Evolutionary conservation across 164 flowering plant genomes (phyloP).

Genomic region (Saururus chinensis): DNA sequence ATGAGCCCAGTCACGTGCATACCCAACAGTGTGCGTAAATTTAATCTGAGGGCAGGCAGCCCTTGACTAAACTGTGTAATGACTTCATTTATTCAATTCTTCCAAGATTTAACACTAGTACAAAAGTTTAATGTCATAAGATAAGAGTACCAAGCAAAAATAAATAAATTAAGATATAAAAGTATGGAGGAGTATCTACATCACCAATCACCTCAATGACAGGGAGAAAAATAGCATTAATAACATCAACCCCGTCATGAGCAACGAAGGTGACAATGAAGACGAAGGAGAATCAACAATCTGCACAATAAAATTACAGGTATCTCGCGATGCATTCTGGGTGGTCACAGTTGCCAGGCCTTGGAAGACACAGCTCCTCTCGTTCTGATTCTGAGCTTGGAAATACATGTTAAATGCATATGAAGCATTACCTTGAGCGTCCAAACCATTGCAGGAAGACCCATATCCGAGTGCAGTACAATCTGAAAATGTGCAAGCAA

Average conservation of each 20-base stretch:
- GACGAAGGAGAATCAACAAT: constrained; percentile 15
- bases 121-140: too few species aligned
- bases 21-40: too few species aligned
- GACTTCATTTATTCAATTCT: too few species aligned
- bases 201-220: too few species aligned
- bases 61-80: too few species aligned
- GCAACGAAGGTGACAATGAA: background rate
- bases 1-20: too few species aligned
- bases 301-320: constrained; percentile 35
- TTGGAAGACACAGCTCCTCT: constrained; percentile 27
- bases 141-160: too few species aligned
- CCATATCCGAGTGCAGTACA: constrained; percentile 41
- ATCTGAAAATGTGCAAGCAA: constrained; percentile 32
- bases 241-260: constrained; percentile 3
- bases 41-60: too few species aligned
- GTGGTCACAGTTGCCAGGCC: constrained; percentile 31
- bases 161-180: too few species aligned
- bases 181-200: too few species aligned
- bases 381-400: constrained; percentile 28
- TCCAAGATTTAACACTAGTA: too few species aligned
- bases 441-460: constrained; percentile 30
- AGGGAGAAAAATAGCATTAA: background rate
- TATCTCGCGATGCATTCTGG: constrained; percentile 23
- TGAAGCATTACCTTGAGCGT: constrained; percentile 30
- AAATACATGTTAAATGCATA: constrained; percentile 42